Percentiles rank a stretch among this genome's conserved stretches.
phyloP scores from a whole-genome alignment of 208 protist species.

The Leishmania gerbilli region DNA sequence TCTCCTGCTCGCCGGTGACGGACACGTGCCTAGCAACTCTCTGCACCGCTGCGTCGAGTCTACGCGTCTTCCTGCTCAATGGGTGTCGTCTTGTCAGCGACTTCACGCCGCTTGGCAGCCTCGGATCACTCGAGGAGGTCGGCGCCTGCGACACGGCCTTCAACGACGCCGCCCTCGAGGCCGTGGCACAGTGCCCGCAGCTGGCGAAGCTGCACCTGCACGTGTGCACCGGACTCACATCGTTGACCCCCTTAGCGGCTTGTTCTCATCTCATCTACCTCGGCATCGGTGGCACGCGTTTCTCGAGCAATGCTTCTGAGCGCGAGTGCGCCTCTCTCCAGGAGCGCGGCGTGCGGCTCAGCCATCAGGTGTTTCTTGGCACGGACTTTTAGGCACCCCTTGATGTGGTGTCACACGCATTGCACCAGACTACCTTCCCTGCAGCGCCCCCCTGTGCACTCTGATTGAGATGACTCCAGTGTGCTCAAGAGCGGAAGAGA shows the following conservation, averaged over 20 bases:
- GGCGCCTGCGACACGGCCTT: constrained; percentile 28
- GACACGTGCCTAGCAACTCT: constrained; percentile 16
- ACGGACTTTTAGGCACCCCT: constrained; percentile 8
- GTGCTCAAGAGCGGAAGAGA: background rate
- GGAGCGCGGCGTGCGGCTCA: constrained; percentile 29
- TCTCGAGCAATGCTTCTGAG: constrained; percentile 14
- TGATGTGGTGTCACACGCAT: background rate
- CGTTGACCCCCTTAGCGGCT: constrained; percentile 13
- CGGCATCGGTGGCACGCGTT: constrained; percentile 30
- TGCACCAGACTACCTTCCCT: background rate
- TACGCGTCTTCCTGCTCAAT: constrained; percentile 27
- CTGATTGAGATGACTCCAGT: background rate
- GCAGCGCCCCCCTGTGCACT: background rate
- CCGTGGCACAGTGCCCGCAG: constrained; percentile 16
- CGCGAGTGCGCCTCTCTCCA: constrained; percentile 8
- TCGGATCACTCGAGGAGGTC: constrained; percentile 15
- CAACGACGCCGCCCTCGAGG: constrained; percentile 18
- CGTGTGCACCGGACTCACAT: constrained; percentile 23
- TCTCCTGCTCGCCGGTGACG: constrained; percentile 14
- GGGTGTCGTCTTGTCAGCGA: constrained; percentile 23
- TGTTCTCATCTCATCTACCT: constrained; percentile 20
- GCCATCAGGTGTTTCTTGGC: constrained; percentile 26
- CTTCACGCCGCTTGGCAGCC: constrained; percentile 21
- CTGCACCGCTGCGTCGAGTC: constrained; percentile 5
- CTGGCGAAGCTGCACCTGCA: constrained; percentile 29